Evolutionary conservation across 2,329 filamentous ascomycete species (phyloP), one percentile per base, ranked within the genome.

Genomic region (Penicillium sp.): DNA sequence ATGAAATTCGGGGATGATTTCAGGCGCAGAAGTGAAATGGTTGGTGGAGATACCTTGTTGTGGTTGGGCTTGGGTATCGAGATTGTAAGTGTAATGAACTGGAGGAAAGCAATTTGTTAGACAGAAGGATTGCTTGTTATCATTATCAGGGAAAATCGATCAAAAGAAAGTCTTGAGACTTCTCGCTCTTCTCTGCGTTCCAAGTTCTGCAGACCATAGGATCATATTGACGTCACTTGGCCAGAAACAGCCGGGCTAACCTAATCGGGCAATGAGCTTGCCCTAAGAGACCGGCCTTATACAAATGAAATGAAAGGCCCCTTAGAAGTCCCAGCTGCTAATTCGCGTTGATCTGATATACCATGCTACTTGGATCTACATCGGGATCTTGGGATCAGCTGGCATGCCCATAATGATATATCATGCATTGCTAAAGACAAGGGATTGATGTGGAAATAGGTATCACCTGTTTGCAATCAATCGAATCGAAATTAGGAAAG

Each of bases 151-250:
- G 18, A 6, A n/a, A 27, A 27, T 16, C 5, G 2, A 13, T 32
- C 18, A 18, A 18, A 7, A 40, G 34, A 29, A 8, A 41, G 29
- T 25, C 16, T 21, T 21, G 18, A 21, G 18, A 21, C 18, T 21
- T 27, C 34, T 29, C 27, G 44, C 35, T 46, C 13, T 39, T 32
- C 29, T 41, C 21, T 34, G 29, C 23, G 13, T 56, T 44, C 55
- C 57, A 46, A 52, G 60, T 63, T 60, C 57, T 27, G 6, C 29
- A 23, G 39, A 44, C 35, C 32, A 37, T 46, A 42, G 31, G n/a
- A 64, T 67, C 65, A 67, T 65, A 38, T 44, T 67, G 66, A 68
- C 64, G 65, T 68, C 65, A 68, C 54, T 10, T 15, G 15, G 12
- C 23, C 6, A 37, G 10, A 41, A 54, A n/a, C 39, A 15, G 3